Evolutionary conservation across 2,329 filamentous ascomycete species (phyloP).

Genomic region (Spiromastix sp.): DNA sequence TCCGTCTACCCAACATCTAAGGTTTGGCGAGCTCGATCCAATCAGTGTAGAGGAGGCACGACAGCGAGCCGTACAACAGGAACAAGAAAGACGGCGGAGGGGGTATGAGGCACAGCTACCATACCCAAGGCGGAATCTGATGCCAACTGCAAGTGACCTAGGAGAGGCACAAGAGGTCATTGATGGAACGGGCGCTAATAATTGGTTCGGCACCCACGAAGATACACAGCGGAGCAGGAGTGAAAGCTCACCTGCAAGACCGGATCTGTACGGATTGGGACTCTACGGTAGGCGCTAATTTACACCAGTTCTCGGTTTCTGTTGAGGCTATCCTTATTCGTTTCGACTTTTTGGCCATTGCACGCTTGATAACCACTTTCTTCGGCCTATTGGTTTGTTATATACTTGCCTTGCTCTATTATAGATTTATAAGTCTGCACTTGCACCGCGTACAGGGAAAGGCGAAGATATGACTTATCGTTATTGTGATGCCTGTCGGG

Average conservation of each 20-base stretch:
- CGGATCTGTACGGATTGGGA: constrained; percentile 16
- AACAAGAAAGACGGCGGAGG: constrained; percentile 1
- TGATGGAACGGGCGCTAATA: background rate
- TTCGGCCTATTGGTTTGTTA: too few species aligned
- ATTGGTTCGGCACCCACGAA: constrained; percentile 2
- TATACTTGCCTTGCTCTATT: too few species aligned
- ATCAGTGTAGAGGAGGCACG: constrained; percentile 15
- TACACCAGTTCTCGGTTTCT: constrained; percentile 10
- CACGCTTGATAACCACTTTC: too few species aligned
- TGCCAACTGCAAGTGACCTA: constrained; percentile 15
- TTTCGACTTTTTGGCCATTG: constrained; percentile 5
- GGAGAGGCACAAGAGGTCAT: constrained; percentile 4
- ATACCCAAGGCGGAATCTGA: constrained; percentile 17
- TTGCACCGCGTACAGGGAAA: too few species aligned
- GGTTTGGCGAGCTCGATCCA: constrained; percentile 16
- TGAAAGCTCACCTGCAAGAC: constrained; percentile 18
- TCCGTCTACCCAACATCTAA: constrained; percentile 11
- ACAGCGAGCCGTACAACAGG: constrained; percentile 9
- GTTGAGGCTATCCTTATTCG: constrained; percentile 4
- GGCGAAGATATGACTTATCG: too few species aligned
- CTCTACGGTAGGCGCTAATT: too few species aligned
- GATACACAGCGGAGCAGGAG: constrained; percentile 6
- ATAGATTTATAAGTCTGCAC: too few species aligned
- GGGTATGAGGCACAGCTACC: constrained; percentile 5
- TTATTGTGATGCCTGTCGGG: too few species aligned